Evolutionary conservation across 2,329 filamentous ascomycete species (phyloP), one percentile per base, ranked within the genome.

Genomic region (Claviceps sp.): DNA sequence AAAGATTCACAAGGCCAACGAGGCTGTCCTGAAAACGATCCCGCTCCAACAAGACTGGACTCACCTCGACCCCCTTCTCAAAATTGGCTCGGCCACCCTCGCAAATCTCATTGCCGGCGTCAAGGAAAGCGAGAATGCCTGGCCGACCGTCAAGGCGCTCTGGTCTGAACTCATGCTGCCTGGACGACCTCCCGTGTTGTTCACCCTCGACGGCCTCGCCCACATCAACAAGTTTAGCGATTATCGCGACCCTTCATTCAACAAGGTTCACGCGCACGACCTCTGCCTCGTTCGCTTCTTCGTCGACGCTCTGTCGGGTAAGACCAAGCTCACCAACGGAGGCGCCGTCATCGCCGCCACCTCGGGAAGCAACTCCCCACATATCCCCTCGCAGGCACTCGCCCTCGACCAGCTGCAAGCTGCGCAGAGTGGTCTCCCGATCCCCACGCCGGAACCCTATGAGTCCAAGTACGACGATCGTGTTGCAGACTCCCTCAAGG

Each of bases 231-330:
- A 77, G 58, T 64, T 81, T 40, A 88, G 84, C 56, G 80, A 78
- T 45, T 98, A 97, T 73, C 79, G 84, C 57, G 79, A 79, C 56
- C 73, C 84, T 1, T 73, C 85, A 24, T 85, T 80, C 60, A 78
- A 87, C 56, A 75, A 74, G 14, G 85, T 98, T 56, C 93, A 98
- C 72, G 78, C 89, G 30, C 88, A 95, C 68, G 86, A 97, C 62
- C 76, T 98, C 34, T 74, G 79, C 24, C 74, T 96, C 22, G 74
- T 95, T 50, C 77, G 81, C 52, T 78, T 86, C 58, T 95, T 95
- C 67, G 68, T 85, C 55, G 81, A 85, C 50, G 78, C 85, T 52
- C 75, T 97, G 30, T 77, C 78, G 30, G 84, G 85, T 53, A 70
- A 67, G 63, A 69, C 67, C 37, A 58, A 60, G 20, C 72, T 84